Evolutionary conservation across 2,329 filamentous ascomycete genomes (phyloP).

Genomic region (Fusarium tricinctum): DNA sequence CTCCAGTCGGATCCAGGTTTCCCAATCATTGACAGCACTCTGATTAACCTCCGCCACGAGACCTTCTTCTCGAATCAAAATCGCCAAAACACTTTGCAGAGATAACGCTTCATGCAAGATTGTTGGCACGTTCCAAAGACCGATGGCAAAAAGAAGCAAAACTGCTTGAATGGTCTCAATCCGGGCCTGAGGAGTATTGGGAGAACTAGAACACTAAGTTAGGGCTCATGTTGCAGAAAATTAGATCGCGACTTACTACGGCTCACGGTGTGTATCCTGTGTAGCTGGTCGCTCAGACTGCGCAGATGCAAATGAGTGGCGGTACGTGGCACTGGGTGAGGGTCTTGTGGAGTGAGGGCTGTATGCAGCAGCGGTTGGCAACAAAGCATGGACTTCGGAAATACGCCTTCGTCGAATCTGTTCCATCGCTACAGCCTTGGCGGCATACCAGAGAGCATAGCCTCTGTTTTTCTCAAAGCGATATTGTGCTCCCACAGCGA

Average conservation of each 20-base stretch:
- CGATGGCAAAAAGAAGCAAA: constrained; percentile 71
- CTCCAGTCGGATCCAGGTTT: constrained; percentile 71
- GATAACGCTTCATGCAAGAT: constrained; percentile 72
- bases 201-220: constrained; percentile 58
- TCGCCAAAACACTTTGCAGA: constrained; percentile 69
- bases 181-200: constrained; percentile 70
- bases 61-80: constrained; percentile 71
- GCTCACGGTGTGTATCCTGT: constrained; percentile 71
- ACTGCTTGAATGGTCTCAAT: constrained; percentile 77
- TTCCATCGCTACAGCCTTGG: constrained; percentile 69
- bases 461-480: constrained; percentile 72
- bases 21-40: constrained; percentile 66
- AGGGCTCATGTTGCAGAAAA: background rate
- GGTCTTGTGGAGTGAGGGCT: constrained; percentile 72
- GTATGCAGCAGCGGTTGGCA: constrained; percentile 70
- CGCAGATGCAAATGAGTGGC: constrained; percentile 71
- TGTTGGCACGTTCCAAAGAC: constrained; percentile 72
- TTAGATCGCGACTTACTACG: constrained; percentile 63
- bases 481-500: constrained; percentile 77
- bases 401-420: constrained; percentile 71
- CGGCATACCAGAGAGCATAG: constrained; percentile 73
- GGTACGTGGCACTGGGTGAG: constrained; percentile 69
- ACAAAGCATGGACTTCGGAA: constrained; percentile 68
- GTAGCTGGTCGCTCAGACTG: constrained; percentile 70
- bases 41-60: constrained; percentile 64